Evolutionary conservation across 228 moss, liverwort and hornwort species (phyloP), one percentile per base, ranked within the genome.

Genomic region (Sphagnum magellanicum): DNA sequence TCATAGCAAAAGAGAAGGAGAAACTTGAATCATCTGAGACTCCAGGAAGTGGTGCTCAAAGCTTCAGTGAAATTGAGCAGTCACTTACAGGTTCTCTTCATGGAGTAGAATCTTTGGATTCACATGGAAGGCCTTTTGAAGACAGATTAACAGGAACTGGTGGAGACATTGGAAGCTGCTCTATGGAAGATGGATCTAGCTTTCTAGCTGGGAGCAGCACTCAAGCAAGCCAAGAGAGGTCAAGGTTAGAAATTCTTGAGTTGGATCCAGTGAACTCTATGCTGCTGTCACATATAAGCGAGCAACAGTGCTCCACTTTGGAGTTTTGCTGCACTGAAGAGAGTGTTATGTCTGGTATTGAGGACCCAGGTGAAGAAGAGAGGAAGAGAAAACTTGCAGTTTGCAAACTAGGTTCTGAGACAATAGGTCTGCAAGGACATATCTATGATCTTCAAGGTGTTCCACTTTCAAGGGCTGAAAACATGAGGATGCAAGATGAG

Each of bases 1-100:
- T 67, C 51, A 78, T 78, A 6, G 48, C 63, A 8, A 78, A 71
- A 51, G 74, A 78, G 66, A 70, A 70, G 66, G 63, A 71, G 57
- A 74, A 59, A 51, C 52, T 78, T 50, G 78, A 78, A 16, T 74
- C 67, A 49, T 55, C 53, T n/a, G 64, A 50, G n/a, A 48, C 49
- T 32, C 68, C 58, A 11, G 77, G 72, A 4, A 69, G 53, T 48
- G 3, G 32, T 32, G 32, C 32, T 32, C 32, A 32, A 32, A 1
- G 32, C 32, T 72, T 64, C 52, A 50, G 67, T 53, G 55, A 7
- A 49, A 73, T 60, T 51, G 66, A 50, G 53, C 61, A 46, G 55
- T 63, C 67, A 11, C 48, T 63, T 51, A 64, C 60, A 48, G 72
- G 64, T 58, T 63, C 67, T 5, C 4, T 63, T 5, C 46, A 57